These are phyloP conservation scores for Candida chauliodis DNA, from an alignment of 805 yeast species.

Conservation along the genomic window DNA sequence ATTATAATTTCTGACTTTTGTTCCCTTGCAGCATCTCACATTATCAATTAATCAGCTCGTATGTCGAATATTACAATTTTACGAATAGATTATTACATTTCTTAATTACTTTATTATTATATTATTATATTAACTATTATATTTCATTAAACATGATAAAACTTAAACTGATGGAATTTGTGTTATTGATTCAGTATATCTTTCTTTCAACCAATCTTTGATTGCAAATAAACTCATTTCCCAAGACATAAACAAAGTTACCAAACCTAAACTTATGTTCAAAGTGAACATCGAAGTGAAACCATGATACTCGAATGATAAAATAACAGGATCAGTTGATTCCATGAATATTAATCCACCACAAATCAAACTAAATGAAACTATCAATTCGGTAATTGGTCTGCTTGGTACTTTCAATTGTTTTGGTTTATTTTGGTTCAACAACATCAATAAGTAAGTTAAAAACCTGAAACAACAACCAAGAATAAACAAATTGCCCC, in stretches of 20 bases:
- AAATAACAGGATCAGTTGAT: constrained; percentile 80
- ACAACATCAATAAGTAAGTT: constrained; percentile 58
- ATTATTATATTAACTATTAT: no score
- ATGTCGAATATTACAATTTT: no score
- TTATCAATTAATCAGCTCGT: no score
- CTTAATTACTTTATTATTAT: no score
- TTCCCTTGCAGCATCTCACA: no score
- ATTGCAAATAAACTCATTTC: constrained; percentile 65
- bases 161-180: background rate
- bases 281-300: constrained; percentile 90
- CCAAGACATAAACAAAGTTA: constrained; percentile 85
- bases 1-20: no score
- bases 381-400: constrained; percentile 84
- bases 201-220: constrained; percentile 42
- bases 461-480: constrained; percentile 73
- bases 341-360: constrained; percentile 95
- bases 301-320: constrained; percentile 65
- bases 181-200: constrained; percentile 1
- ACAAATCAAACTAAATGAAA: constrained; percentile 72
- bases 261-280: constrained; percentile 77
- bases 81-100: no score
- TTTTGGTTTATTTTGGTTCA: constrained; percentile 34
- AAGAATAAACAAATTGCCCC: constrained; percentile 85
- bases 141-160: background rate
- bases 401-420: constrained; percentile 35